phyloP scores from a whole-genome alignment of 805 yeast genomes.

The Monosporozyma unispora region DNA sequence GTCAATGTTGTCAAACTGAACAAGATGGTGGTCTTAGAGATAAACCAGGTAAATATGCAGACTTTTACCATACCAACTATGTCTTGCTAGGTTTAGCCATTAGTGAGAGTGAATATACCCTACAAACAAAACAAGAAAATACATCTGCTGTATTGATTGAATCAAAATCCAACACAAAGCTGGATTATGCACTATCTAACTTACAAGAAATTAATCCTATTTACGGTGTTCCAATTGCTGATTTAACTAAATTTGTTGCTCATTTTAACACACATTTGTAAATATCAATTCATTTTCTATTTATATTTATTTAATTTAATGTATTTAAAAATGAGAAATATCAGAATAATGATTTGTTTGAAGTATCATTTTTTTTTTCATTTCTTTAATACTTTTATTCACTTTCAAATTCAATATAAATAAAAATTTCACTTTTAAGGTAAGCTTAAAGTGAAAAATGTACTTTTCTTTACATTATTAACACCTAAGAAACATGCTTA shows the following conservation, averaged over 20 bases:
- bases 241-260: constrained; percentile 29
- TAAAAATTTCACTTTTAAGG: too few species aligned
- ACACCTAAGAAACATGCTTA: not conserved
- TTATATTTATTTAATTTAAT: not conserved
- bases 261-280: constrained; percentile 9
- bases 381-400: too few species aligned
- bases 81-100: constrained; percentile 58
- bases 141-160: not conserved
- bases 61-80: constrained; percentile 88
- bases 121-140: not conserved
- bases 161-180: not conserved
- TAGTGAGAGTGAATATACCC: constrained; percentile 11
- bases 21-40: constrained; percentile 69
- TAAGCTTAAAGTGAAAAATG: too few species aligned
- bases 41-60: constrained; percentile 75
- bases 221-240: constrained; percentile 45
- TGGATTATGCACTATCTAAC: not conserved
- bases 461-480: too few species aligned
- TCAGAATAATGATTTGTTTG: too few species aligned
- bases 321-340: too few species aligned
- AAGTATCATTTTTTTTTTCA: too few species aligned
- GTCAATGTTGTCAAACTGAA: constrained; percentile 63
- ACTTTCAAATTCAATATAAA: too few species aligned
- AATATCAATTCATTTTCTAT: not conserved
- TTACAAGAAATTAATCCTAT: constrained; percentile 41